Base-by-base conservation (phyloP, 2,329 filamentous ascomycete genomes). In the Daldinia sp. region DNA sequence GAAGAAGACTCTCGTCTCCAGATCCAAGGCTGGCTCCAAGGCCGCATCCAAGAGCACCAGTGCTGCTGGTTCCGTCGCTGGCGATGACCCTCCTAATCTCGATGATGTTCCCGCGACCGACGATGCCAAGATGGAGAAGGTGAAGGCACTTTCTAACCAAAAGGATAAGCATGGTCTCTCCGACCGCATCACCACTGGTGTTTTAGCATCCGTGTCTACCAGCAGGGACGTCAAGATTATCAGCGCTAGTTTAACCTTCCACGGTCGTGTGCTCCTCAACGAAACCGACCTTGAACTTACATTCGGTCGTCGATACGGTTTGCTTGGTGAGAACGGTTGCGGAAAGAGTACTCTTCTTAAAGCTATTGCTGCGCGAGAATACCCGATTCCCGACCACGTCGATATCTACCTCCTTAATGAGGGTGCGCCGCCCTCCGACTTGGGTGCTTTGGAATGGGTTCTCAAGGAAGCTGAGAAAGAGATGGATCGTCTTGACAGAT, bases 321-420 rank as follows among this genome's bases (percentile, higher is more conserved):
- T 99, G 65, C 86, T 99, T 72, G 96, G 96, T 78, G 96, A 99
- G 88, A 99, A 99, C 91, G 96, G 96, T 74, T 99, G 96, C 83
- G 96, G 96, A 81, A 99, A 99, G 88, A 97, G 93, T 73, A 99
- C 96, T n/a, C 84, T 99, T 37, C 89, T 99, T 79, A 98, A 98
- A 86, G 89, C 96, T 74, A 97, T 99, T 80, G 91, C 92, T 76
- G 91, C 90, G 78, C 92, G 96, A 84, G 97, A 99, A 83, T 99
- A 90, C 81, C 97, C 96, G 71, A 93, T 99, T 79, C 97, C 96
- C 68, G 92, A 97, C 30, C 94, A 98, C 82, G 88, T 99, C 81
- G 97, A 99, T 82, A 97, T 99, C 82, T 99, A 99, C 85, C 90
- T 99, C 51, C 87, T 99, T 74, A 99, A 99, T 84, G 93, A 98